Conservation (phyloP, 129 eudicot species). For the Tagetes patula region DNA sequence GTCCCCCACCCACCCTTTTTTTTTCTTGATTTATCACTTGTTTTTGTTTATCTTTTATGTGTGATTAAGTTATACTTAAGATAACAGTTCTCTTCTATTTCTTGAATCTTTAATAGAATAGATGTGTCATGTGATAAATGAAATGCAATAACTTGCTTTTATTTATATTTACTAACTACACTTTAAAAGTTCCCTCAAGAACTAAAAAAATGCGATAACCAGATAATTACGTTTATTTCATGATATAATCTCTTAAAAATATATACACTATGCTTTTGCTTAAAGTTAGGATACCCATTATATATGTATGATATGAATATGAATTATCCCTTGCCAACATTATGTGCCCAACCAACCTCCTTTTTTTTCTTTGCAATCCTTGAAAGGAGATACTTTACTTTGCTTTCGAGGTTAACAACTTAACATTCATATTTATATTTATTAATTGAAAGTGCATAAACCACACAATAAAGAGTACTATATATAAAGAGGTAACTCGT, state of each 20-base stretch:
- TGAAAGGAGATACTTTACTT: slow-evolving; percentile 25
- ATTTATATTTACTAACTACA: too few relatives aligned
- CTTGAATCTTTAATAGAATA: too few relatives aligned
- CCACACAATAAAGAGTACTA: not conserved
- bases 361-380: slow-evolving; percentile 19
- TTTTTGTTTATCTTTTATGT: too few relatives aligned
- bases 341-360: slow-evolving; percentile 24
- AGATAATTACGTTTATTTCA: too few relatives aligned
- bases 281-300: not conserved
- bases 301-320: too few relatives aligned
- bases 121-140: too few relatives aligned
- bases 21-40: too few relatives aligned
- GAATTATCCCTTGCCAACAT: slow-evolving; percentile 26
- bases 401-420: slow-evolving; percentile 1
- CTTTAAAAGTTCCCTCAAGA: too few relatives aligned
- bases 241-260: not conserved
- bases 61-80: too few relatives aligned
- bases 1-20: too few relatives aligned
- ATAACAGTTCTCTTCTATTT: too few relatives aligned
- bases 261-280: not conserved
- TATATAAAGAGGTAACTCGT: not conserved
- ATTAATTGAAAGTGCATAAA: not conserved
- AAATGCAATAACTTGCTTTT: too few relatives aligned
- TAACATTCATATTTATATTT: not conserved
- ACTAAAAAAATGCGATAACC: not conserved